Base-by-base conservation (phyloP, 371 early-diverging fungal genomes). In the Basidiobolus meristosporus region DNA sequence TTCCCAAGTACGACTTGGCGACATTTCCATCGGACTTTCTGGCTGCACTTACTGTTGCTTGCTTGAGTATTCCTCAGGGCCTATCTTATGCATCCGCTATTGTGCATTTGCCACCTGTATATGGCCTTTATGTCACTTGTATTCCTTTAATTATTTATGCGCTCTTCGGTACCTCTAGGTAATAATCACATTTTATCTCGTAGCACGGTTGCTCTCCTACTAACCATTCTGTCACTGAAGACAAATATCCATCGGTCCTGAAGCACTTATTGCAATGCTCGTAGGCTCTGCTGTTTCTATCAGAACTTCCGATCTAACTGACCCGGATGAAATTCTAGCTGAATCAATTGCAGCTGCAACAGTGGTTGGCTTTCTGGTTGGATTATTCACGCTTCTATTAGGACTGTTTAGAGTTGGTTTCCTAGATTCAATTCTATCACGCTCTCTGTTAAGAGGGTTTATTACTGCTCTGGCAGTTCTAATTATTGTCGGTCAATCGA, bases 321-420 rank as follows among this genome's bases (percentile, higher is more conserved):
- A 26, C 9, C 26, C 26, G 3, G 26, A 26, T 26, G 26, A 26
- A 9, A 26, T 26, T 5, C 9, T 26, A 5, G 26, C 26, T 26
- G 26, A 26, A 26, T 26, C 26, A 3, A 26, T 26, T 9, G 26
- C 26, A 9, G 26, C 26, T 3, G 26, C 26, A 26, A 26, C 71
- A 35, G 48, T 81, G 22, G 62, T 88, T 49, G 70, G 71, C 5
- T 61, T 91, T n/a, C 70, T 88, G 52, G 84, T 90, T n/a, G 96
- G 96, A 9, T 41, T 86, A 10, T 78, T 90, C 43, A 90, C 91
- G 0, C 83, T 89, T 46, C 47, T 79, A 20, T 57, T 95, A 44
- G 96, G 96, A 5, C 74, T 92, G 52, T 77, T 91, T 46, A 76
- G 93, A 17, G 68, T 95, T 9, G 96, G 96, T 7, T 95, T 91